Base-by-base conservation (phyloP, 192 early-diverging fungal species). In the Rhizophagus sp. region DNA sequence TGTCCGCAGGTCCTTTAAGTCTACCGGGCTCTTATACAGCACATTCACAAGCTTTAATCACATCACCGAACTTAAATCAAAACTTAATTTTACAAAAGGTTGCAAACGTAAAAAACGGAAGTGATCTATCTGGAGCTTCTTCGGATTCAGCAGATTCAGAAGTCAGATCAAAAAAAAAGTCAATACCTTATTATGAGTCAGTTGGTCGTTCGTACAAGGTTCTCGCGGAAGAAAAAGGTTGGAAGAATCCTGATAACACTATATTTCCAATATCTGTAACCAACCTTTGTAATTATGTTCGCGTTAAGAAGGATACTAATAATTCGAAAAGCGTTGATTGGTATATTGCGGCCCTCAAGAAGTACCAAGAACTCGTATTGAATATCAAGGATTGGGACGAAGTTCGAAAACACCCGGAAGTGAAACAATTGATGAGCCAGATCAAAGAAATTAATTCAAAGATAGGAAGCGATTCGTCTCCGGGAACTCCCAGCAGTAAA, bases 321-420 rank as follows among this genome's bases (percentile, higher is more conserved):
- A 78, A 65, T 25, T 22, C 49, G 15, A 65, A 49, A 47, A 78
- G 76, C 66, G 24, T 78, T 9, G 64, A 67, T 25, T 78, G 76
- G 76, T 68, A 78, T 67, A 39, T 78, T 34, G 44, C 19, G 22
- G 76, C 57, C 10, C 49, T 78, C 19, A 78, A 78, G 22, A 78
- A 41, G 41, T 78, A 78, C 24, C 76, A 78, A 9, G n/a, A 44
- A 11, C 25, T 36, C 12, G 41, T 67, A 50, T 50, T 78, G 2
- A 47, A 49, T 17, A 25, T 67, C 24, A 44, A 78, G 66, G 22
- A 27, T 30, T 78, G 76, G 76, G 76, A 78, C 15, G 64, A 66
- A 4, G 44, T 78, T 9, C 39, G 76, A 24, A 78, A 78, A 50
- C 76, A 78, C 41, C 76, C 65, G 3, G 36, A 67, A 15, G 62